phyloP scores from a whole-genome alignment of 345 rosid species.

The Populus nigra region DNA sequence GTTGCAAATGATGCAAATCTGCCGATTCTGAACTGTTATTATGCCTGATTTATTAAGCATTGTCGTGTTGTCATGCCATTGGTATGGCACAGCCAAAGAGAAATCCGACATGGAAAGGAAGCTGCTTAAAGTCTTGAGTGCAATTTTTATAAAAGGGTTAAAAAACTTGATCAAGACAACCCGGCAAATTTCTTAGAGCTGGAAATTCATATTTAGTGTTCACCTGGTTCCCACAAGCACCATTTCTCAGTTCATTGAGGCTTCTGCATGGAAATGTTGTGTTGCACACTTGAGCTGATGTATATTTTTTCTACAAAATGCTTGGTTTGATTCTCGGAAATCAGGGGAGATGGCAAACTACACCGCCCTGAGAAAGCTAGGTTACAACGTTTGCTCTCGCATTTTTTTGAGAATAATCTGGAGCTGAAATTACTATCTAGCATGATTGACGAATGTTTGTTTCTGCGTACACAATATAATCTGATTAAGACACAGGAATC shows the following conservation, averaged over 20 bases:
- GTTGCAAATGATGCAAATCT: slow-evolving; percentile 17
- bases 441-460: neutral
- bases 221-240: neutral
- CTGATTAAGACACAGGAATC: no score
- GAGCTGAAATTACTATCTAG: neutral
- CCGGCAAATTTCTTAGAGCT: neutral
- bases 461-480: neutral
- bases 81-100: neutral
- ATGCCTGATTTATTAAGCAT: slow-evolving; percentile 11
- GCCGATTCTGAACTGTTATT: slow-evolving; percentile 8
- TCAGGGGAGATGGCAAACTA: no score
- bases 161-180: neutral
- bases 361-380: neutral
- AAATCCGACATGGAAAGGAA: neutral
- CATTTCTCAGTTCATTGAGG: neutral
- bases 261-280: neutral
- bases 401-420: neutral
- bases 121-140: neutral
- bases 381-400: no score
- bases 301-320: neutral
- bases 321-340: neutral
- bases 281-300: neutral
- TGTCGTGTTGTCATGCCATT: neutral
- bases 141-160: neutral
- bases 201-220: neutral